These are phyloP conservation scores for Solidago caesia DNA, from an alignment of 129 eudicot species.

Conservation along the genomic window DNA sequence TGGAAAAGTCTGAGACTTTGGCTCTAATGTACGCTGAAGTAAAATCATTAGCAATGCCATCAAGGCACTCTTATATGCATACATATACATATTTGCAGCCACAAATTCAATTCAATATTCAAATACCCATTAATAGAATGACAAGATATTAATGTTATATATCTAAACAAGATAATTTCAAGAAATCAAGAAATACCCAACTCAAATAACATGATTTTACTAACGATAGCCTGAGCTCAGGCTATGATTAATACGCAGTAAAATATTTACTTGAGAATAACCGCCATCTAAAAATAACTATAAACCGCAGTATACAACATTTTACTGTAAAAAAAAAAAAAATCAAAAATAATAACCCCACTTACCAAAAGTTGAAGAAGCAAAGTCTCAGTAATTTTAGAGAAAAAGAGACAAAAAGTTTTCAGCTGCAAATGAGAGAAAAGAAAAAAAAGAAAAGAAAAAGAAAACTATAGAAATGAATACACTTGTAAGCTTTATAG, in stretches of 20 bases:
- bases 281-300: no score
- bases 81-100: background rate
- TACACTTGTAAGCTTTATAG: constrained; percentile 47
- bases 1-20: no score
- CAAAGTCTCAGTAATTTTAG: background rate
- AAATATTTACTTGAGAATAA: no score
- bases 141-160: background rate
- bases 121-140: background rate
- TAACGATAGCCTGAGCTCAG: no score
- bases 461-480: constrained; percentile 22
- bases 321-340: no score
- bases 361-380: background rate
- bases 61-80: no score
- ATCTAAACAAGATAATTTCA: constrained; percentile 1
- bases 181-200: constrained; percentile 18
- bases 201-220: background rate
- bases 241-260: no score
- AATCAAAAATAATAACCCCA: background rate
- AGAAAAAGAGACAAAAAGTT: constrained; percentile 13
- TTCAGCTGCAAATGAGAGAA: constrained; percentile 20
- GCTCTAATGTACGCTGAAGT: no score
- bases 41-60: no score
- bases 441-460: constrained; percentile 1
- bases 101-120: constrained; percentile 8
- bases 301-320: no score